Base-by-base conservation (phyloP, 225 moss, liverwort and hornwort genomes). In the Bryum argenteum region DNA sequence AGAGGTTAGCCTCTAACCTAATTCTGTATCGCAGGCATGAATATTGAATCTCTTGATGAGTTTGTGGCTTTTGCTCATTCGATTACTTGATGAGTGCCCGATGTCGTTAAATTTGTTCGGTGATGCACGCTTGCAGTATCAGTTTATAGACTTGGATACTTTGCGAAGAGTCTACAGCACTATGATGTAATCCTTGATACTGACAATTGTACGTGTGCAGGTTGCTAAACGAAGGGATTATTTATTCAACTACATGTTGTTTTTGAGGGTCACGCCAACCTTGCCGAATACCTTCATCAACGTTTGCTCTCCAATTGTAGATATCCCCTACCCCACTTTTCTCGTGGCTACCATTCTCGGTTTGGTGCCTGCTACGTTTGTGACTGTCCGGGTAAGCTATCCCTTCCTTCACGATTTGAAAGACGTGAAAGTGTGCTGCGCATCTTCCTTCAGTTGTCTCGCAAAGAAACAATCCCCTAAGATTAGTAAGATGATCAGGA, bases 221-320 rank as follows among this genome's bases (percentile, higher is more conserved):
- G 83, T 97, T 64, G 84, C 87, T 65, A 92, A 91, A 71, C 80
- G 93, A 63, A 84, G 82, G 80, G 72, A 85, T 39, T 87, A 78
- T 59, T 64, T 97, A 47, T 83, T 97, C 65, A 93, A 97, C 65
- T 97, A 97, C 74, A 90, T 97, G 88, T 80, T 97, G 14, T 97
- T 97, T 83, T 84, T 93, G 56, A 89, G 96, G 72, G 86, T 97
- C 41, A 93, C 96, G 22, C 96, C 96, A 73, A 85, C 91, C 63
- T 84, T 97, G 78, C 96, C 96, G 44, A 97, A 97, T 66, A 97
- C 96, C n/a, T 86, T 97, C 68, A 90, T 97, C 71, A 97, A 97
- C 64, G 84, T 97, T 61, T 87, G 90, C 21, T 97, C 96, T 59
- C 93, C 96, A 37, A 93, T 97, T 78, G 96, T 97, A 58, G 91